phyloP scores from a whole-genome alignment of 306 rosid genomes.

The Casuarina glauca region DNA sequence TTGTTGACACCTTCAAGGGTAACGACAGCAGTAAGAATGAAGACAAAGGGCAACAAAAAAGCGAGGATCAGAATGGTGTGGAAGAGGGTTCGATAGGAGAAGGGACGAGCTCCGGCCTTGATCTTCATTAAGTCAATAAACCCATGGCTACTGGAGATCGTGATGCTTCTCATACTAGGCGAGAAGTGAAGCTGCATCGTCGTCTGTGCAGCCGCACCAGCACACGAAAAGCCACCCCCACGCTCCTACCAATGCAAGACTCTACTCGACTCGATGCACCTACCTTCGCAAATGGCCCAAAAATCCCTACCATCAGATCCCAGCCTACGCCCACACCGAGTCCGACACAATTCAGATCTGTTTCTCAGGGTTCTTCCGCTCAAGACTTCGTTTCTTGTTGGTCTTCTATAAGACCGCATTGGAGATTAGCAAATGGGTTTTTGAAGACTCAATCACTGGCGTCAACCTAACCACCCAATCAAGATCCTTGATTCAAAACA shows the following conservation, averaged over 20 bases:
- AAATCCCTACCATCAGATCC: slow-evolving; percentile 73
- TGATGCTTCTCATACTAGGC: slow-evolving; percentile 99
- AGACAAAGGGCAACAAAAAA: slow-evolving; percentile 90
- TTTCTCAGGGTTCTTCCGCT: slow-evolving; percentile 31
- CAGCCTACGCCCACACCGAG: slow-evolving; percentile 34
- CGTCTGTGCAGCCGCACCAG: slow-evolving; percentile 79
- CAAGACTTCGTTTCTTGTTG: slow-evolving; percentile 35
- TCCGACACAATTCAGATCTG: slow-evolving; percentile 39
- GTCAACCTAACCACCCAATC: slow-evolving; percentile 3
- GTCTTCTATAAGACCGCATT: slow-evolving; percentile 61
- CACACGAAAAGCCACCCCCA: slow-evolving; percentile 37
- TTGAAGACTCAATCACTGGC: slow-evolving; percentile 14
- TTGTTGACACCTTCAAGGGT: slow-evolving; percentile 99
- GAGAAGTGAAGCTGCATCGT: slow-evolving; percentile 99
- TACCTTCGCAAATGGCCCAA: slow-evolving; percentile 46
- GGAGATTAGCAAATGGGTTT: slow-evolving; percentile 30
- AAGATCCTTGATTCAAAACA: slow-evolving; percentile 34
- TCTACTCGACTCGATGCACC: slow-evolving; percentile 33
- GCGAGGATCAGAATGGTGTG: slow-evolving; percentile 98
- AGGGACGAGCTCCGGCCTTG: slow-evolving; percentile 99
- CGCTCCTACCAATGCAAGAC: slow-evolving; percentile 31
- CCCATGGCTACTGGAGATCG: slow-evolving; percentile 99
- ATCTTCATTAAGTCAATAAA: slow-evolving; percentile 99
- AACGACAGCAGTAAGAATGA: slow-evolving; percentile 98
- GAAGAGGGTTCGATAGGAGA: slow-evolving; percentile 97